Base-by-base conservation (phyloP, 257 asterid species). In the Asclepias syriaca region DNA sequence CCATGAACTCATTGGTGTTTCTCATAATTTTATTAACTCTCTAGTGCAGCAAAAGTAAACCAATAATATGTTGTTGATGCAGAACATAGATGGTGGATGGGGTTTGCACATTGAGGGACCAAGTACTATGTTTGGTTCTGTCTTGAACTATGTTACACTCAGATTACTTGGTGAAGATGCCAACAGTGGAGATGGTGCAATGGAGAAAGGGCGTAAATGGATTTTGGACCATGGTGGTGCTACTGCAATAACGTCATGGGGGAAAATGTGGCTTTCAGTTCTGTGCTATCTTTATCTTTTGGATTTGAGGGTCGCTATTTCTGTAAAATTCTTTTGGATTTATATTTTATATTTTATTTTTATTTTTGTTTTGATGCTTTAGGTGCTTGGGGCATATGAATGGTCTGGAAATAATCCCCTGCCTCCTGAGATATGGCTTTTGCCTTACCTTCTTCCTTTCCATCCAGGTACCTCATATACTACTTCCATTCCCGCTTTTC, bases 181-280 rank as follows among this genome's bases (percentile, higher is more conserved):
- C 72, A 87, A 88, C 77, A 96, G 88, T 37, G 97, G 99, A 83
- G 90, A 84, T 78, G 98, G 98, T 49, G 85, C 96, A 16, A 86
- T 95, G 94, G 99, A 85, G 92, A 95, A 88, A 87, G 97, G 97
- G 11, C 83, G 95, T 60, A 86, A 82, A 75, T 95, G 99, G 99
- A 90, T 95, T 81, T 78, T 95, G 82, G 82, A 74, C 79, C 99
- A 88, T 75, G 99, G 99, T 74, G 84, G 98, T 77, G 99, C 98
- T 71, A 88, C 97, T 69, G 86, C 95, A 46, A 89, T 91, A 71
- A 85, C 99, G 45, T 95, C 99, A 53, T 95, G 99, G 99, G 99
- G 99, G 63, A 95, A 95, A 84, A 88, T 92, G 98, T 95, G 99
- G 99, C 99, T 95, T 80, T 82, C 99, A 78, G 99, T 95, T 81